Conservation (phyloP, 768 basidiomycete species). For the Boletales sp. region DNA sequence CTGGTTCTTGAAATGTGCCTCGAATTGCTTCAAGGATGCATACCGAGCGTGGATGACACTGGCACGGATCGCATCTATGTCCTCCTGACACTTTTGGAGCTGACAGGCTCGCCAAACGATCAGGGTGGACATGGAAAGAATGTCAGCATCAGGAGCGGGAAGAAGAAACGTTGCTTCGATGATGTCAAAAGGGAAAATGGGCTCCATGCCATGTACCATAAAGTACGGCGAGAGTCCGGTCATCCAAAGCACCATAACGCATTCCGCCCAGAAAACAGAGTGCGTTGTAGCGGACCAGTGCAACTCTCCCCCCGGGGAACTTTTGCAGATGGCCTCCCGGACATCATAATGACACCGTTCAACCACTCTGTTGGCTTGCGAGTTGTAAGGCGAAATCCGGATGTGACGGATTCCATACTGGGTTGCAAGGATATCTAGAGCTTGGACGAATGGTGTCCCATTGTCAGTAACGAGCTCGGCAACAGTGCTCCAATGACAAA, state of each 20-base stretch:
- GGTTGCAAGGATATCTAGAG: fast-evolving
- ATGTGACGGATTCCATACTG: not conserved
- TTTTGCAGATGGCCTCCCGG: no score
- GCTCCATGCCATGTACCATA: no score
- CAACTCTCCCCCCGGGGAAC: no score
- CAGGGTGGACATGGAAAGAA: not conserved
- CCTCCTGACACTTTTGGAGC: not conserved
- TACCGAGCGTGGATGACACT: not conserved
- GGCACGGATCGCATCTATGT: not conserved
- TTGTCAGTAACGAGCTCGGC: constrained; percentile 7
- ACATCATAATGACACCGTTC: no score
- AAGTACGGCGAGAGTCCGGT: no score
- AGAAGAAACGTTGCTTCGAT: constrained; percentile 23
- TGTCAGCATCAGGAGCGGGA: not conserved
- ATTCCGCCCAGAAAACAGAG: no score
- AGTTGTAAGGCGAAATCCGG: not conserved
- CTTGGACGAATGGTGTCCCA: not conserved
- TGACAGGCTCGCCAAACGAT: not conserved
- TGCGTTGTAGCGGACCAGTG: no score
- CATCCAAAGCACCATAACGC: no score
- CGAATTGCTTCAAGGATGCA: not conserved
- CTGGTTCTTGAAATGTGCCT: no score
- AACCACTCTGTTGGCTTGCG: no score
- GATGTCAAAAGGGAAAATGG: constrained; percentile 30
- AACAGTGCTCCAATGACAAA: constrained; percentile 5